Conservation (phyloP, 768 basidiomycete genomes). For the Lactarius vividus region DNA sequence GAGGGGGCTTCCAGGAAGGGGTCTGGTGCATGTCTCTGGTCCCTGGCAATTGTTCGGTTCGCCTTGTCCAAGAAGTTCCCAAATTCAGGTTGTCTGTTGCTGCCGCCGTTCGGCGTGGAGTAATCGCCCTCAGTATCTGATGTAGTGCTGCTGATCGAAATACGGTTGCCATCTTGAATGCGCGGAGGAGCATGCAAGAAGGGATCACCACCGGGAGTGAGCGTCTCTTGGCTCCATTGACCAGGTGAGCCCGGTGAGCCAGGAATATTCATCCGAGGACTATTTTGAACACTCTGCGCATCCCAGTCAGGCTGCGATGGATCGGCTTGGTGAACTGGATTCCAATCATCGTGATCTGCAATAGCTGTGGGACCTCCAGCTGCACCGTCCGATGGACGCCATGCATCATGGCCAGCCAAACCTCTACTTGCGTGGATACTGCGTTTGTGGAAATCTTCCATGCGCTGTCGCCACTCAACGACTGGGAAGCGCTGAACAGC, state of each 20-base stretch:
- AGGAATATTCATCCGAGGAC: constrained; percentile 40
- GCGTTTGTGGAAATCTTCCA: constrained; percentile 91
- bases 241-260: constrained; percentile 63
- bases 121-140: constrained; percentile 65
- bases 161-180: constrained; percentile 33
- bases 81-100: constrained; percentile 46
- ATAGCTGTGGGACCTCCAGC: constrained; percentile 45
- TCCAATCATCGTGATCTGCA: constrained; percentile 75
- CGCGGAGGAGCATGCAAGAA: constrained; percentile 41
- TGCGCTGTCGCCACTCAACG: constrained; percentile 94
- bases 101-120: constrained; percentile 41
- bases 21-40: constrained; percentile 75
- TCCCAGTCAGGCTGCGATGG: constrained; percentile 81
- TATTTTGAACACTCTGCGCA: constrained; percentile 50
- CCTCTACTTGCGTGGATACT: constrained; percentile 71
- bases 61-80: constrained; percentile 82
- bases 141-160: constrained; percentile 41
- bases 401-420: constrained; percentile 69
- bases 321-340: constrained; percentile 61
- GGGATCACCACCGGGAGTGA: constrained; percentile 47
- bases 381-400: constrained; percentile 70
- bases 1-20: constrained; percentile 80
- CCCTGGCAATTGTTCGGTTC: constrained; percentile 77
- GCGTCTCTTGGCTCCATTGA: constrained; percentile 59
- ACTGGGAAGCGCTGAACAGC: constrained; percentile 97